Evolutionary conservation across 2,329 filamentous ascomycete genomes (phyloP).

Genomic region (Allantophomopsis cytisporea): DNA sequence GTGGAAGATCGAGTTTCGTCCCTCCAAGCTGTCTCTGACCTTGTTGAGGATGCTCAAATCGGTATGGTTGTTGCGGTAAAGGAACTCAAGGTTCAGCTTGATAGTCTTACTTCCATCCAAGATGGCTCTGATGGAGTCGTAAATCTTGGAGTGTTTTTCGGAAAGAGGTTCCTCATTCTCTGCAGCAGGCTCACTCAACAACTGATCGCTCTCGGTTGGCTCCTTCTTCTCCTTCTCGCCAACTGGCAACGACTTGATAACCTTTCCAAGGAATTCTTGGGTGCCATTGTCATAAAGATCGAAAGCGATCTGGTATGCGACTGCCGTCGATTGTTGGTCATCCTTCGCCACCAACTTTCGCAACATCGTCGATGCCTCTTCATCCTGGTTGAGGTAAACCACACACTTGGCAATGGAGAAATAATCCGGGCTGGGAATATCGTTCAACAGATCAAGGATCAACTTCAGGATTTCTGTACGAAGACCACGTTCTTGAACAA

Average conservation of each 20-base stretch:
- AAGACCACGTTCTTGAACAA: constrained; percentile 85
- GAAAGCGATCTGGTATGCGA: constrained; percentile 95
- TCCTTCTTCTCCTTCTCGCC: constrained; percentile 34
- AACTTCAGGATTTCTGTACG: constrained; percentile 75
- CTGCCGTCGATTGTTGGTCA: constrained; percentile 65
- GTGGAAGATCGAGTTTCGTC: constrained; percentile 96
- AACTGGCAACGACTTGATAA: constrained; percentile 66
- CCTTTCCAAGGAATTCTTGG: constrained; percentile 87
- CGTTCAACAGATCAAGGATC: constrained; percentile 88
- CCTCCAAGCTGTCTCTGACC: constrained; percentile 87
- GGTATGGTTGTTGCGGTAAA: constrained; percentile 89
- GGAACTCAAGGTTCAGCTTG: constrained; percentile 87
- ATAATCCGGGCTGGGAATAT: constrained; percentile 86
- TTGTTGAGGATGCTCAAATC: constrained; percentile 91
- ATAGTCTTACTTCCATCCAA: constrained; percentile 89
- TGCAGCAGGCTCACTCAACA: constrained; percentile 33
- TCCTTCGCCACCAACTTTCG: constrained; percentile 66
- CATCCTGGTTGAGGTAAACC: constrained; percentile 85
- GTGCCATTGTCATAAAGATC: constrained; percentile 98
- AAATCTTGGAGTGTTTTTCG: constrained; percentile 40
- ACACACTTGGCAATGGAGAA: constrained; percentile 98
- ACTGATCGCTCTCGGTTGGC: constrained; percentile 41
- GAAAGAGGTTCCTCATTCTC: constrained; percentile 22
- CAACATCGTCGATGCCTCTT: constrained; percentile 79
- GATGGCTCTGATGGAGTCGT: constrained; percentile 50